Evolutionary conservation across 192 early-diverging fungal genomes (phyloP).

Genomic region (Dimargaris verticillata): DNA sequence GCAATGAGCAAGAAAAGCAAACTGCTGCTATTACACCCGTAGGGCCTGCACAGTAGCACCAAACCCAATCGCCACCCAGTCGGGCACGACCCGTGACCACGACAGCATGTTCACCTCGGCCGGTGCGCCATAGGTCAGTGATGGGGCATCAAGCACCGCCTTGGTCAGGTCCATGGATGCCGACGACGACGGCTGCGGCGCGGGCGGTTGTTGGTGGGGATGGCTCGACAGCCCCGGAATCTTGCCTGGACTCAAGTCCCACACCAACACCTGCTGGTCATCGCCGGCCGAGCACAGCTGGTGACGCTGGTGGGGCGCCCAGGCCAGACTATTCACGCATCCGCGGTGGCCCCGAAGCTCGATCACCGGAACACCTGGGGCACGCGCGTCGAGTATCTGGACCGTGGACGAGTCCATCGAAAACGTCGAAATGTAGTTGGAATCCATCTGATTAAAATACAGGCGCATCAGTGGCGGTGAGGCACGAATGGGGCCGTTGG

Average conservation of each 20-base stretch:
- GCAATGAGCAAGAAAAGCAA: conserved; percentile 2
- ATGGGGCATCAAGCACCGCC: conserved; percentile 37
- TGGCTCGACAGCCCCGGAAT: conserved; percentile 24
- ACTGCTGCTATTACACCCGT: conserved; percentile 32
- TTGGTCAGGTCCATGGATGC: conserved; percentile 16
- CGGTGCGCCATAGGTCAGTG: conserved; percentile 58
- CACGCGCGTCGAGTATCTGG: conserved; percentile 79
- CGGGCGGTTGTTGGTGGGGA: conserved; percentile 18
- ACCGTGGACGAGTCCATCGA: conserved; percentile 67
- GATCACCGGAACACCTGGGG: conserved; percentile 68
- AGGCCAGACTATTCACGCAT: conserved; percentile 66
- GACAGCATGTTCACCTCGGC: conserved; percentile 64
- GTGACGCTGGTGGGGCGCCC: conserved; percentile 65
- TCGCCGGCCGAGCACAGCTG: conserved; percentile 82
- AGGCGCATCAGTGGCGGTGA: conserved; percentile 59
- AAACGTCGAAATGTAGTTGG: conserved; percentile 85
- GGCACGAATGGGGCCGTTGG: conserved; percentile 14
- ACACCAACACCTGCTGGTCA: conserved; percentile 78
- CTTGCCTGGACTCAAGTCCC: conserved; percentile 55
- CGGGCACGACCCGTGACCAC: conserved; percentile 60
- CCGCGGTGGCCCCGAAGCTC: conserved; percentile 67
- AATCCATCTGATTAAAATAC: conserved; percentile 78
- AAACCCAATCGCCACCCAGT: conserved; percentile 82
- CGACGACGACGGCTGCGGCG: conserved; percentile 19
- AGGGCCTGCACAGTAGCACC: conserved; percentile 75